Evolutionary conservation across 768 basidiomycete species (phyloP).

Genomic region (Symmetrospora coprosmae): DNA sequence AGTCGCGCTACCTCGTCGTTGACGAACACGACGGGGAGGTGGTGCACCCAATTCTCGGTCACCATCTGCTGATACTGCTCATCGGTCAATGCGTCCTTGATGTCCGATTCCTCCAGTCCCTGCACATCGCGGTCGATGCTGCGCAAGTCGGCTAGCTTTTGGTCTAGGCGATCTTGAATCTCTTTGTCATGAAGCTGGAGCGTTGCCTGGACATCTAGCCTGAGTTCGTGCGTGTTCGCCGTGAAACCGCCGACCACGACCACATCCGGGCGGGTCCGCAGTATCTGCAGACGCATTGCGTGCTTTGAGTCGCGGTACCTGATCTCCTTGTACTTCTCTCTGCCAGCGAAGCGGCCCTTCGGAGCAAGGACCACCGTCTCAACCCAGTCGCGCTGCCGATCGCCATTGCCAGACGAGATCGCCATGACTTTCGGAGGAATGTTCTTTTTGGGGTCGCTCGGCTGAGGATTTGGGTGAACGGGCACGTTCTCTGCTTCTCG

Average conservation of each 20-base stretch:
- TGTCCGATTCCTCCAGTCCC: background rate
- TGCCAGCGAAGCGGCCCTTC: slow-evolving; percentile 77
- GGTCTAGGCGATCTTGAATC: background rate
- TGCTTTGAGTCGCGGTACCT: slow-evolving; percentile 8
- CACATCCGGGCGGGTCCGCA: slow-evolving; percentile 72
- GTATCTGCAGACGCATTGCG: slow-evolving; percentile 19
- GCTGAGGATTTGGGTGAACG: too few species aligned
- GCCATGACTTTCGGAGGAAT: slow-evolving; percentile 75
- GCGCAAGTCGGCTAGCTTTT: too few species aligned
- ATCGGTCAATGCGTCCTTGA: background rate
- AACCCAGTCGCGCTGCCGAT: slow-evolving; percentile 79
- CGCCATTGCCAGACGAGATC: slow-evolving; percentile 87
- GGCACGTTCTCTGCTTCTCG: too few species aligned
- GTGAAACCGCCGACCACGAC: slow-evolving; percentile 77
- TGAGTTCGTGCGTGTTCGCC: slow-evolving; percentile 25
- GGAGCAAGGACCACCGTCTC: slow-evolving; percentile 72
- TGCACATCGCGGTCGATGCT: too few species aligned
- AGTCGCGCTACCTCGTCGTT: slow-evolving; percentile 84
- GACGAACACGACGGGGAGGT: slow-evolving; percentile 51
- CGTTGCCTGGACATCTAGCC: slow-evolving; percentile 27
- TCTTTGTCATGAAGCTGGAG: background rate
- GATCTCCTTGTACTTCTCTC: slow-evolving; percentile 39
- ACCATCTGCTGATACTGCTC: background rate
- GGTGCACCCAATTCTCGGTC: too few species aligned
- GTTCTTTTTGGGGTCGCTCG: too few species aligned